These are phyloP conservation scores for Elongisporangium undulatum DNA, from an alignment of 352 stramenopile species.

Conservation along the genomic window DNA sequence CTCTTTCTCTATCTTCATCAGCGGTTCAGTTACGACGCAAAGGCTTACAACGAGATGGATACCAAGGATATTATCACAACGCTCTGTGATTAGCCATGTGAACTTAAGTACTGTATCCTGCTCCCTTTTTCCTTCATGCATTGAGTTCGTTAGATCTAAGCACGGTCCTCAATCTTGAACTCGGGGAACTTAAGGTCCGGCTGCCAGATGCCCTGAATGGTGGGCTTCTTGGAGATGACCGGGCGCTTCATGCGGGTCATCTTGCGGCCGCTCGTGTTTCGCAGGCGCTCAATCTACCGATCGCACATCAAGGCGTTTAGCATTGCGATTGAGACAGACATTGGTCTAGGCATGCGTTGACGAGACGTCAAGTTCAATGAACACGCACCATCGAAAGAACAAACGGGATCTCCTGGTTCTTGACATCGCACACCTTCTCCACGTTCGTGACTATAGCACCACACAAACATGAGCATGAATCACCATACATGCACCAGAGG, in stretches of 20 bases:
- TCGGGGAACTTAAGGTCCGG: constrained; percentile 80
- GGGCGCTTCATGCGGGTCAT: constrained; percentile 86
- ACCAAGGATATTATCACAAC: neutral
- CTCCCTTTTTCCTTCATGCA: too few relatives aligned
- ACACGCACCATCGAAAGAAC: constrained; percentile 72
- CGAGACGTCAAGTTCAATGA: neutral
- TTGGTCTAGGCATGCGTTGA: neutral
- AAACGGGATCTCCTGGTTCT: constrained; percentile 85
- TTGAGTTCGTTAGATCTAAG: constrained; percentile 13
- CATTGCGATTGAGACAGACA: neutral
- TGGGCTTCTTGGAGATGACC: constrained; percentile 75
- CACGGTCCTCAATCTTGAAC: constrained; percentile 76
- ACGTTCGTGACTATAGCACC: constrained; percentile 58
- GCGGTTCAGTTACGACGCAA: neutral
- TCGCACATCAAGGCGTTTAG: neutral
- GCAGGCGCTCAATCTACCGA: constrained; percentile 68
- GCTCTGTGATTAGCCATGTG: neutral
- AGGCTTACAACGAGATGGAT: neutral
- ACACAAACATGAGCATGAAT: neutral
- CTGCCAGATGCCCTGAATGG: constrained; percentile 86
- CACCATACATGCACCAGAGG: neutral
- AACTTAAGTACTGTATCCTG: neutral
- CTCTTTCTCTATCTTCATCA: constrained; percentile 1
- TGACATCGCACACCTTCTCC: constrained; percentile 83
- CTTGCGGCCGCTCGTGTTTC: constrained; percentile 85